Percentiles rank a stretch among this genome's conserved stretches.
phyloP scores from a whole-genome alignment of 805 yeast species.

The Candida easanensis region DNA sequence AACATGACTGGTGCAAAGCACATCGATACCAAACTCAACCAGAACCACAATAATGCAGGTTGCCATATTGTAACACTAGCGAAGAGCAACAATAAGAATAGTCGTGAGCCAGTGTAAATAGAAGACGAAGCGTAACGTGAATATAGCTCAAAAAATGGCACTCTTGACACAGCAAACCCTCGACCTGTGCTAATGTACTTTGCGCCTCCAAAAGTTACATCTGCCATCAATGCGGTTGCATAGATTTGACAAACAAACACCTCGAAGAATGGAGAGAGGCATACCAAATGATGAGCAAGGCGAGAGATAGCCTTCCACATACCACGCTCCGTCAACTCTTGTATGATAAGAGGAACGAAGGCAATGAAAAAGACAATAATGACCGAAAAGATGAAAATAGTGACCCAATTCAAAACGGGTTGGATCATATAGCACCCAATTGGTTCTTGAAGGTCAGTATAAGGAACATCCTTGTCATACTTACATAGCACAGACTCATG shows the following conservation, averaged over 20 bases:
- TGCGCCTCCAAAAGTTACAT: slow-evolving; percentile 89
- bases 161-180: slow-evolving; percentile 85
- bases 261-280: slow-evolving; percentile 88
- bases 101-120: slow-evolving; percentile 72
- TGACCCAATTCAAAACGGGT: slow-evolving; percentile 90
- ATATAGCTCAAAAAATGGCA: slow-evolving; percentile 68
- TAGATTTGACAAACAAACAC: slow-evolving; percentile 94
- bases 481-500: slow-evolving; percentile 70
- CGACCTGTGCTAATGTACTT: slow-evolving; percentile 89
- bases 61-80: slow-evolving; percentile 82
- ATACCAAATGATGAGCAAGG: slow-evolving; percentile 69
- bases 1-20: slow-evolving; percentile 70
- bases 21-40: slow-evolving; percentile 66
- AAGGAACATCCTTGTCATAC: slow-evolving; percentile 63
- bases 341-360: slow-evolving; percentile 82
- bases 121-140: slow-evolving; percentile 75
- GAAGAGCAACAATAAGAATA: slow-evolving; percentile 68
- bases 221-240: slow-evolving; percentile 70
- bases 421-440: slow-evolving; percentile 80
- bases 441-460: slow-evolving; percentile 72
- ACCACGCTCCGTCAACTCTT: slow-evolving; percentile 87
- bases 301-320: slow-evolving; percentile 68
- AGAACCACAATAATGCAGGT: slow-evolving; percentile 67
- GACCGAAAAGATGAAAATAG: slow-evolving; percentile 82
- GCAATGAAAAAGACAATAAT: slow-evolving; percentile 92